Evolutionary conservation across 106 monocot genomes (phyloP).

Genomic region (Acorus gramineus): DNA sequence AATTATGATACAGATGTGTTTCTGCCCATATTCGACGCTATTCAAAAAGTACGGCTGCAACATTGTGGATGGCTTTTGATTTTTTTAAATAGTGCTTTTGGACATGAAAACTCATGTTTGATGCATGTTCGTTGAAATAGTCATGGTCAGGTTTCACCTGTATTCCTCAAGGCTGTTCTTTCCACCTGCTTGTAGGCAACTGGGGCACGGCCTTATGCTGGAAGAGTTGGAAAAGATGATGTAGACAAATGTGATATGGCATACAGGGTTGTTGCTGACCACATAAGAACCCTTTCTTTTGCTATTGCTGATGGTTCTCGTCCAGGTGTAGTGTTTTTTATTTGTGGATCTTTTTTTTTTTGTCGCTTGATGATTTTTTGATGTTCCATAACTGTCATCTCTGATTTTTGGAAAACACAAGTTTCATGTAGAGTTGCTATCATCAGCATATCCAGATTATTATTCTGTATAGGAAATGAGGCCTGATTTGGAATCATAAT

Average conservation of each 20-base stretch:
- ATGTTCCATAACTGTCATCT: no score
- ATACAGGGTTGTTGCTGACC: constrained; percentile 90
- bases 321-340: constrained; percentile 44
- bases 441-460: no score
- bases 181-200: constrained; percentile 37
- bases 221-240: constrained; percentile 72
- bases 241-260: constrained; percentile 87
- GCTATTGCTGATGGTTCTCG: constrained; percentile 96
- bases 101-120: background rate
- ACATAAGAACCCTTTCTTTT: constrained; percentile 86
- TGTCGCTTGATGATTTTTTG: no score
- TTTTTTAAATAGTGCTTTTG: background rate
- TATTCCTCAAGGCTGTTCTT: background rate
- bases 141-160: no score
- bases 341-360: no score
- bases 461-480: no score
- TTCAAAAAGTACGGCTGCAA: constrained; percentile 48
- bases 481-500: no score
- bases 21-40: constrained; percentile 75
- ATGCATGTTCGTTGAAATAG: no score
- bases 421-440: no score
- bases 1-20: constrained; percentile 97
- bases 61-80: background rate
- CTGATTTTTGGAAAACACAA: no score
- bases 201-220: constrained; percentile 62